A percentile compares a stretch with the other conserved stretches of the same genome.
phyloP scores from a whole-genome alignment of 306 rosid genomes.

The Cucurbita argyrosperma region DNA sequence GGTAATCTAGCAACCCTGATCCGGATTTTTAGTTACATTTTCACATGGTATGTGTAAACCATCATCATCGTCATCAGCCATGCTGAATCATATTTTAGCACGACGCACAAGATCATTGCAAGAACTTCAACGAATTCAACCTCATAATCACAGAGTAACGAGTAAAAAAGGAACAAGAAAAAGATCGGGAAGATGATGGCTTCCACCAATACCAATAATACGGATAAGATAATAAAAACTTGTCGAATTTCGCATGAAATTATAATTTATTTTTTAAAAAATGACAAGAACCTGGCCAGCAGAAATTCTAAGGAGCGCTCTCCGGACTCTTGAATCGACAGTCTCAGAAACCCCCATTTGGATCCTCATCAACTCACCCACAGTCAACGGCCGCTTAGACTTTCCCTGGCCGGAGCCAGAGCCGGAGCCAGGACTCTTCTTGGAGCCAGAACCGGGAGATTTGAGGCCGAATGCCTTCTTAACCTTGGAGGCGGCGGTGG shows the following conservation, averaged over 20 bases:
- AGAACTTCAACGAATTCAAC: neutral
- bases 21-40: neutral
- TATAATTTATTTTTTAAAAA: neutral
- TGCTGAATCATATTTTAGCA: neutral
- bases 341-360: constrained; percentile 96
- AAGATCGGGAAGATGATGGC: neutral
- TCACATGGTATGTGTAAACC: neutral
- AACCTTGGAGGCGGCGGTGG: constrained; percentile 89
- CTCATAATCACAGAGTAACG: neutral
- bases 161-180: neutral
- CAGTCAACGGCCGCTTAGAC: constrained; percentile 58
- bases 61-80: neutral
- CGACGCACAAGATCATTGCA: neutral
- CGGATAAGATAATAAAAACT: neutral
- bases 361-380: constrained; percentile 88
- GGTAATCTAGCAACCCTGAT: neutral
- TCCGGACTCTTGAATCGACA: constrained; percentile 73
- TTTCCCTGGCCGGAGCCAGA: constrained; percentile 35
- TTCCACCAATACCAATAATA: neutral
- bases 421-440: constrained; percentile 71
- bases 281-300: constrained; percentile 66
- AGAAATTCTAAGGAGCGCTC: constrained; percentile 80
- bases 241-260: neutral
- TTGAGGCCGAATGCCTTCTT: constrained; percentile 91
- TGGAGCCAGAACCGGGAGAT: constrained; percentile 79